phyloP scores from a whole-genome alignment of 2,329 filamentous ascomycete species.

The Rhexocercosporidium sp. region DNA sequence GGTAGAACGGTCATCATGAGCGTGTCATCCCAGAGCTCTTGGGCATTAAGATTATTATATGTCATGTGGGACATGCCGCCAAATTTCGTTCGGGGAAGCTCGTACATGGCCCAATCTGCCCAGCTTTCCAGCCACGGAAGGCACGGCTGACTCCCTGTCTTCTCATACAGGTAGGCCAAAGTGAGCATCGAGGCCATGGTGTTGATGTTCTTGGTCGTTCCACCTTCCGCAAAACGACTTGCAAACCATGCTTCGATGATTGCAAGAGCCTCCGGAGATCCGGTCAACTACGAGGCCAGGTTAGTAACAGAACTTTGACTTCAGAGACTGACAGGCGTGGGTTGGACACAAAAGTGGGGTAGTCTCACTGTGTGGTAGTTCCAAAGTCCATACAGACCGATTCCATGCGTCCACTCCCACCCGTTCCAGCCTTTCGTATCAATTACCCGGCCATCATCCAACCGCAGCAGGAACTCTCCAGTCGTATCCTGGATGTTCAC shows the following conservation, averaged over 20 bases:
- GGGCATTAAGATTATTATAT: slow-evolving; percentile 68
- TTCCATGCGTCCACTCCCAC: slow-evolving; percentile 84
- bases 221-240: slow-evolving; percentile 55
- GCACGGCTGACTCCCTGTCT: slow-evolving; percentile 70
- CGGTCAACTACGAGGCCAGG: slow-evolving; percentile 56
- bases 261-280: slow-evolving; percentile 60
- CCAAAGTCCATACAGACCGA: slow-evolving; percentile 81
- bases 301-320: neutral
- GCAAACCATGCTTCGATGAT: slow-evolving; percentile 78
- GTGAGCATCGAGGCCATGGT: slow-evolving; percentile 82
- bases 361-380: slow-evolving; percentile 67
- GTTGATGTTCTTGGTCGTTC: slow-evolving; percentile 85
- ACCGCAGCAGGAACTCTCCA: slow-evolving; percentile 73
- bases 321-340: neutral
- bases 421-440: slow-evolving; percentile 77
- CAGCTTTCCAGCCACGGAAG: slow-evolving; percentile 79
- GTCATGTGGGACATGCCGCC: slow-evolving; percentile 51
- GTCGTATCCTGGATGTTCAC: slow-evolving; percentile 78
- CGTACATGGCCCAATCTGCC: slow-evolving; percentile 84
- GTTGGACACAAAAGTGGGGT: neutral
- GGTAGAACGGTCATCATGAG: slow-evolving; percentile 89
- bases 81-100: slow-evolving; percentile 72
- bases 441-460: slow-evolving; percentile 75
- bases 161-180: slow-evolving; percentile 78
- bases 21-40: slow-evolving; percentile 85